These are phyloP conservation scores for Adansonia grandidieri DNA, from an alignment of 441 rosid species.

Conservation along the genomic window DNA sequence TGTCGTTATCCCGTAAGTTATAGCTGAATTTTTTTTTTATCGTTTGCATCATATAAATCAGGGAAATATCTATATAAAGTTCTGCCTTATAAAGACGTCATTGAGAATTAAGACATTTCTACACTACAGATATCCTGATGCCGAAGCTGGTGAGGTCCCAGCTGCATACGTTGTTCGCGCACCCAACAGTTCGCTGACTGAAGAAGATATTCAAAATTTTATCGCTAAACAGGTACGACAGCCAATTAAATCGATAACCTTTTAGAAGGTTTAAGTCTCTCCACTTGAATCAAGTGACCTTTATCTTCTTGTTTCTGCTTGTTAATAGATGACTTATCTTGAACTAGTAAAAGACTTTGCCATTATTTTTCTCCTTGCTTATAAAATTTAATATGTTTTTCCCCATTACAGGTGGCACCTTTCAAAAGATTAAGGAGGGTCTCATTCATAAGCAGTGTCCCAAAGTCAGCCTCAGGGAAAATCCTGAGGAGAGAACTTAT, in stretches of 20 bases:
- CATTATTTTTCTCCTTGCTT: not conserved
- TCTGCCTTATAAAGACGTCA: not conserved
- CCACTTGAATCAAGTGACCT: not conserved
- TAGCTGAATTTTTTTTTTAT: not conserved
- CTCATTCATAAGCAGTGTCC: conserved; percentile 53
- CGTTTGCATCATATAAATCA: not conserved
- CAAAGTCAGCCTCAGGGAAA: conserved; percentile 69
- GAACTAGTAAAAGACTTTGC: not conserved
- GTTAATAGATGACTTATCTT: not conserved
- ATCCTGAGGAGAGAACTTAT: conserved; percentile 65
- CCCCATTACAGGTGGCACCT: conserved; percentile 58
- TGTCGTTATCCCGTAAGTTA: conserved; percentile 85
- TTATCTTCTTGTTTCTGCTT: not conserved
- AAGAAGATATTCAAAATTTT: conserved; percentile 63
- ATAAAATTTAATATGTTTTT: not conserved
- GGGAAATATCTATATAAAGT: not conserved
- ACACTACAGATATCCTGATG: conserved; percentile 73
- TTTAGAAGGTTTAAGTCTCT: not conserved
- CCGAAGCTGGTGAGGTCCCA: conserved; percentile 94
- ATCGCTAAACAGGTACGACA: conserved; percentile 70
- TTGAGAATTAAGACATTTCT: conserved; percentile 21
- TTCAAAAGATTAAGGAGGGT: conserved; percentile 59
- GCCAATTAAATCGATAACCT: not conserved
- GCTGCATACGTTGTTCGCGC: conserved; percentile 80
- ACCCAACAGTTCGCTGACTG: conserved; percentile 65